Conservation (phyloP, 306 rosid species). For the Acmispon strigosus region DNA sequence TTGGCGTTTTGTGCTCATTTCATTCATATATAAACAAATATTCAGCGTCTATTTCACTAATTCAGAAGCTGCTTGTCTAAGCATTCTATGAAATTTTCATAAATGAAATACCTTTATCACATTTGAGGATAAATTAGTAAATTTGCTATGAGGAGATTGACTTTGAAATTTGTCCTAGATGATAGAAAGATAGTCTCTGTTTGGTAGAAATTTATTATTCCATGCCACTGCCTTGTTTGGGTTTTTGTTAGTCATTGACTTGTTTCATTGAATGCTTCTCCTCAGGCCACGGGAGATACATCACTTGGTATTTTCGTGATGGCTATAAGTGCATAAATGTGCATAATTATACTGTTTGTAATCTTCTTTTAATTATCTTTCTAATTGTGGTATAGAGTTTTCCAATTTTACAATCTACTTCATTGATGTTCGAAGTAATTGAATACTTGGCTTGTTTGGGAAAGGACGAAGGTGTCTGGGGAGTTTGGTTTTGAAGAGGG, state of each 20-base stretch:
- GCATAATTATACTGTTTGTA: background rate
- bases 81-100: background rate
- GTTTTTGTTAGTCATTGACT: background rate
- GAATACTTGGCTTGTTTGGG: background rate
- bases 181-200: background rate
- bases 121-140: background rate
- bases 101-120: slow-evolving; percentile 1
- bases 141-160: background rate
- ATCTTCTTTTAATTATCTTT: background rate
- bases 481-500: no score
- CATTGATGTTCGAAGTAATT: background rate
- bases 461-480: no score
- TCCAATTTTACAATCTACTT: background rate
- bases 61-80: background rate
- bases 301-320: background rate
- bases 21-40: background rate
- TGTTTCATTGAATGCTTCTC: background rate
- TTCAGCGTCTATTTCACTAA: background rate
- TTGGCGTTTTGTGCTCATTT: background rate
- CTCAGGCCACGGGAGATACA: background rate
- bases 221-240: background rate
- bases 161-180: background rate
- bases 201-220: background rate
- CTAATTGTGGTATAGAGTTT: background rate
- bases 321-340: background rate